Evolutionary conservation across 257 asterid species (phyloP), one percentile per base, ranked within the genome.

Genomic region (Paraleonurus japonicus): DNA sequence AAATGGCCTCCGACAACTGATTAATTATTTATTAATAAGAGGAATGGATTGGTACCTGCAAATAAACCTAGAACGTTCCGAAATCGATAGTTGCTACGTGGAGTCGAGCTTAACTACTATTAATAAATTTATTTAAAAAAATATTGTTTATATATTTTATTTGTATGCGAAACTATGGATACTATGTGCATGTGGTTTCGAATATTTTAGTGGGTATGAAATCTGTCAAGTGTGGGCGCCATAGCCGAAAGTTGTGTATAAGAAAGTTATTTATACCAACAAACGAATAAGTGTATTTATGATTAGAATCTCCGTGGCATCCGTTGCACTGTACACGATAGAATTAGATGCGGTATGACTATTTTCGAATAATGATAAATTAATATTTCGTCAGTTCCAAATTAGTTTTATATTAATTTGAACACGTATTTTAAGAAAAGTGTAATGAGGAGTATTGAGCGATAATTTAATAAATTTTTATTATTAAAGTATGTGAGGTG

Each of bases 111-210:
- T 10, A 5, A 43, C 15, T 37, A 23, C 4, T 15, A 16, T 35
- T 11, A 37, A 17, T 7, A 41, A 41, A 41, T 41, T 0, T 12
- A 41, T 41, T 12, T 3, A 4, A 30, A 30, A 37, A 33, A 33
- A 33, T 7, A 33, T 0, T 37, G 10, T 37, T 37, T 3, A 37
- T 10, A 10, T 39, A 39, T 32, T 37, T 41, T 41, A 27, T 23
- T 3, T 27, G 4, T 22, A 15, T 16, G 4, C 5, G 7, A 7
- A 15, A 11, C 4, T 22, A 30, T 32, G 8, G 62, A 65, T 43
- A 57, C 19, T 75, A 70, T 12, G 74, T 16, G 70, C 71, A 75
- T 48, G 65, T 61, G 79, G 70, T 16, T 65, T 67, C 5, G 37
- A 23, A 75, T 47, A 43, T 4, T 41, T 55, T 47, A 23, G 50